Conservation (phyloP, 108 stramenopile species). For the Cylindrotheca closterium region DNA sequence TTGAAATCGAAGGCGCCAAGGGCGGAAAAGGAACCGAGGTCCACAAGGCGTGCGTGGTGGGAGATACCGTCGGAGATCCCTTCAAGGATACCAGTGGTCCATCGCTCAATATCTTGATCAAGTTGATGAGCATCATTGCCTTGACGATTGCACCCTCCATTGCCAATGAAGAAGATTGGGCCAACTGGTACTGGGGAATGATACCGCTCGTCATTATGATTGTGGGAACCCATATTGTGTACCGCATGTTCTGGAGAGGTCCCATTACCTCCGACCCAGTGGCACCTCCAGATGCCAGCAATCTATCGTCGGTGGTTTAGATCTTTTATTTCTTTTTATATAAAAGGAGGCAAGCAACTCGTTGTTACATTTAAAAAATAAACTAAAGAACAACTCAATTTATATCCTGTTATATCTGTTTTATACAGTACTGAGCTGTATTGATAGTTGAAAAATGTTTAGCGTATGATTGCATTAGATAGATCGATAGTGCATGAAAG, state of each 20-base stretch:
- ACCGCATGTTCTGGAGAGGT: slow-evolving; percentile 46
- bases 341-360: too few species aligned
- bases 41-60: slow-evolving; percentile 80
- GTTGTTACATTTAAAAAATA: too few species aligned
- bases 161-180: slow-evolving; percentile 58
- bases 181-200: slow-evolving; percentile 64
- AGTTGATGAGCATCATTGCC: slow-evolving; percentile 89
- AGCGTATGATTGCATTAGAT: too few species aligned
- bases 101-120: slow-evolving; percentile 90
- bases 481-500: too few species aligned
- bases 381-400: too few species aligned
- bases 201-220: slow-evolving; percentile 68
- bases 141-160: slow-evolving; percentile 79
- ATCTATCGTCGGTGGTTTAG: neutral
- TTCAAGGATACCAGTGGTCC: slow-evolving; percentile 92
- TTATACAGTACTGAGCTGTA: too few species aligned
- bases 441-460: too few species aligned
- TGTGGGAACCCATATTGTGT: slow-evolving; percentile 55
- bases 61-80: slow-evolving; percentile 88
- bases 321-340: too few species aligned
- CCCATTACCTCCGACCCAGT: neutral
- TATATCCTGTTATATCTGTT: too few species aligned
- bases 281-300: neutral
- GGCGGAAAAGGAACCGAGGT: slow-evolving; percentile 73
- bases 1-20: slow-evolving; percentile 60